A percentile compares a stretch with the other conserved stretches of the same genome.
Evolutionary conservation across 495 filamentous ascomycete genomes (phyloP).

Genomic region (Choiromyces venosus): DNA sequence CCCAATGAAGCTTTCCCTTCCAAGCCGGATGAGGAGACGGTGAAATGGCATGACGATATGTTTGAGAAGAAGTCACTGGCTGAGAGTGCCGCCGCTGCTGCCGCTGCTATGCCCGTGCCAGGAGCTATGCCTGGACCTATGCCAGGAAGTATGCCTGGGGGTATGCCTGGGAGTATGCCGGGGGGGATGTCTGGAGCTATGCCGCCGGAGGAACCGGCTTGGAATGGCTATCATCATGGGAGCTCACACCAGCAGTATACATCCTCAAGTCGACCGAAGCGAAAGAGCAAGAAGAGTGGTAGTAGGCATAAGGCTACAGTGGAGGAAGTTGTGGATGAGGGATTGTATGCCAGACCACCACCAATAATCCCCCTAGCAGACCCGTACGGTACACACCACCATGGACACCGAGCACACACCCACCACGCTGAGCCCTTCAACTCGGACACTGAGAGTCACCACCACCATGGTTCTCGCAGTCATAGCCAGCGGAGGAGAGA

Average conservation of each 20-base stretch:
- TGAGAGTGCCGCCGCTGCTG: conserved; percentile 20
- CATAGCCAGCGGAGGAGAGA: conserved; percentile 27
- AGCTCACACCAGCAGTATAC: conserved; percentile 15
- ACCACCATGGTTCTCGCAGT: conserved; percentile 16
- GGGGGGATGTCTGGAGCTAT: conserved; percentile 11
- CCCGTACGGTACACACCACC: conserved; percentile 15
- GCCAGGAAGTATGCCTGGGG: background rate
- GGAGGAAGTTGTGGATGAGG: conserved; percentile 25
- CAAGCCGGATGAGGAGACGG: conserved; percentile 68
- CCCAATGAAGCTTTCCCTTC: conserved; percentile 71
- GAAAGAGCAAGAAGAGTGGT: conserved; percentile 17
- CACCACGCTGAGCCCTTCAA: conserved; percentile 23
- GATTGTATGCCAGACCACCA: conserved; percentile 19
- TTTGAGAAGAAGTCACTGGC: conserved; percentile 34
- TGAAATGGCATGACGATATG: conserved; percentile 69
- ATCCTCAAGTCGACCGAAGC: conserved; percentile 18
- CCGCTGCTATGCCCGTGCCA: conserved; percentile 18
- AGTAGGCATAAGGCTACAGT: conserved; percentile 22
- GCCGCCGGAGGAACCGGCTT: conserved; percentile 19
- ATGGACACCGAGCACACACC: conserved; percentile 18
- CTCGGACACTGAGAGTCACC: conserved; percentile 24
- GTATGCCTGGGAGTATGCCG: no score
- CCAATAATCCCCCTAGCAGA: conserved; percentile 10
- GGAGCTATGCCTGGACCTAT: conserved; percentile 5
- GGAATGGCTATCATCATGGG: conserved; percentile 24